These are phyloP conservation scores for Sambucus nigra DNA, from an alignment of 129 eudicot species.

Conservation along the genomic window DNA sequence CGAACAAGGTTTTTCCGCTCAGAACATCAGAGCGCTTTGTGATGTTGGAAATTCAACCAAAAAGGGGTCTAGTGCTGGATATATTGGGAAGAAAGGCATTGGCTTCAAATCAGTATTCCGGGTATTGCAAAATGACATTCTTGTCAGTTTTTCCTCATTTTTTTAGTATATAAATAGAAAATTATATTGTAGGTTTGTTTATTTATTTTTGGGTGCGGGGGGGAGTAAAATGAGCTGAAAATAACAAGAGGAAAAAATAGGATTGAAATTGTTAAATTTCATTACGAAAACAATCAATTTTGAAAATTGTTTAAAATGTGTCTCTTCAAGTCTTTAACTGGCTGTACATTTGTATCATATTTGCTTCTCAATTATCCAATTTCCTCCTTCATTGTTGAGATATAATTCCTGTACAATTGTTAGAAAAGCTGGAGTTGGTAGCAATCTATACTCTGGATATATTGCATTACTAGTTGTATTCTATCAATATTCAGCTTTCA, in stretches of 20 bases:
- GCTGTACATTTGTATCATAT: no score
- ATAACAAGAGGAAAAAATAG: background rate
- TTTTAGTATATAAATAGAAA: background rate
- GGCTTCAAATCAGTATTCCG: slow-evolving; percentile 98
- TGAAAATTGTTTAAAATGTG: no score
- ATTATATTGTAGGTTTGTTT: background rate
- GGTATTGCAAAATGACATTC: slow-evolving; percentile 30
- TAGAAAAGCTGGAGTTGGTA: background rate
- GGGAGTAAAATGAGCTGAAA: background rate
- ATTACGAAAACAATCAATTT: background rate
- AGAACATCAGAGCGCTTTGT: slow-evolving; percentile 87
- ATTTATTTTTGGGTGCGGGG: background rate
- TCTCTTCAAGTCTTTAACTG: no score
- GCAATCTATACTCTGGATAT: no score
- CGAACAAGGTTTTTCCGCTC: slow-evolving; percentile 66
- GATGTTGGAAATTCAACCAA: slow-evolving; percentile 96
- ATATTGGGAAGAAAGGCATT: slow-evolving; percentile 95
- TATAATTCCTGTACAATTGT: background rate
- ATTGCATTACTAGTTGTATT: background rate
- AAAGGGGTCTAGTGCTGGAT: slow-evolving; percentile 67
- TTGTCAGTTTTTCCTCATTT: background rate
- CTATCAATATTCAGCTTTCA: background rate
- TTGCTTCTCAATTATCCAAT: no score
- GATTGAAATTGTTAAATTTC: no score
- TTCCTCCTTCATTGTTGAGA: no score